Evolutionary conservation across 83 land plant genomes (phyloP), one percentile per base, ranked within the genome.

Genomic region (Diphasiastrum complanatum): DNA sequence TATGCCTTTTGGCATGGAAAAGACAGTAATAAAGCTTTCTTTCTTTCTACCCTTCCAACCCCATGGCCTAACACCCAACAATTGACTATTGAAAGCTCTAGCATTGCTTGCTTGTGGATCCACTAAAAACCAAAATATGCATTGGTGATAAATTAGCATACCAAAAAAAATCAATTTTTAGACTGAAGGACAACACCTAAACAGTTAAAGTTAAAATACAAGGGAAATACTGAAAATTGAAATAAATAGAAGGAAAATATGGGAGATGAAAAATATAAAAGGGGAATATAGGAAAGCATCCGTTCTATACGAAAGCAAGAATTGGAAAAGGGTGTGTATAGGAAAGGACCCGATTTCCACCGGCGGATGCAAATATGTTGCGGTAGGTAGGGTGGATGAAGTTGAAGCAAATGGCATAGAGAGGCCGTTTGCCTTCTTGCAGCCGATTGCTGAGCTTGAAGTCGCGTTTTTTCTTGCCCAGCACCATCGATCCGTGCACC

Each of bases 401-500:
- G 60, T 92, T 92, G 82, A 92, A 92, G 62, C 70, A 74, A 69
- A 88, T 80, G 73, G 96, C 98, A 64, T 92, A 92, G 26, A 92
- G 69, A 4, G 98, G 98, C 27, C 96, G 81, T 54, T 88, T 88
- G 61, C 96, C 91, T 58, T 92, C 97, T 61, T 83, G 95, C 34
- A 92, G 66, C n/a, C 85, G 57, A 68, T 92, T 92, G 50, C 77
- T 80, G 51, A 88, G 79, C 63, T 65, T 82, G 75, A 83, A 92
- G 20, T 92, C 97, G n/a, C 66, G 72, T 53, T 38, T 63, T 74
- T 74, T 88, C 78, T 71, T 79, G 50, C 85, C 60, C 41, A 72
- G 35, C 2, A 63, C 58, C 51, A 81, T 36, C 8, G 70, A 66
- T 0, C 91, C 98, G 51, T 85, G 82, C 57, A 79, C 85, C 51